A percentile compares a stretch with the other conserved stretches of the same genome.
phyloP scores from a whole-genome alignment of 805 yeast genomes.

The Nakazawaea pomicola region DNA sequence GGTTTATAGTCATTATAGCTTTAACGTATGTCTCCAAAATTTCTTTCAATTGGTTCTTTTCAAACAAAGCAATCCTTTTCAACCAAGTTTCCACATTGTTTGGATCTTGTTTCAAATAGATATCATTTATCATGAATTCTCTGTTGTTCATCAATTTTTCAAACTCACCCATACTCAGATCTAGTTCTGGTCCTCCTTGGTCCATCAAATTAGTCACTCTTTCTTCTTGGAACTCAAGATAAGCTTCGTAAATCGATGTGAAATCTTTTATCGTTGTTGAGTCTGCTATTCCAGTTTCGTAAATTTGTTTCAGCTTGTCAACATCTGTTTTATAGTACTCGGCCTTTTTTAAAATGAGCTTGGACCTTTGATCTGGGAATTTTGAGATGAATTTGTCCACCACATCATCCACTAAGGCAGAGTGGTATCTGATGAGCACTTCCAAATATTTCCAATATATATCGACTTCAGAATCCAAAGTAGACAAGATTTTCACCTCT shows the following conservation, averaged over 20 bases:
- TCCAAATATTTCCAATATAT: slow-evolving; percentile 43
- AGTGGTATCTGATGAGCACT: slow-evolving; percentile 22
- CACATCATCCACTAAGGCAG: slow-evolving; percentile 18
- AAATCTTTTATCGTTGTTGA: slow-evolving; percentile 58
- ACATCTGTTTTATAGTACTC: slow-evolving; percentile 38
- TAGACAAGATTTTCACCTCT: slow-evolving; percentile 29
- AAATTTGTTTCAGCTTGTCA: slow-evolving; percentile 35
- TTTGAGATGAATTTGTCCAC: slow-evolving; percentile 29
- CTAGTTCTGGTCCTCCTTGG: slow-evolving; percentile 25
- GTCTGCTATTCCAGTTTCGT: slow-evolving; percentile 41
- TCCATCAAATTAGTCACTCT: slow-evolving; percentile 28
- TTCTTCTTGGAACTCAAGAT: slow-evolving; percentile 55
- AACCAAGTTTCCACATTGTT: slow-evolving; percentile 69
- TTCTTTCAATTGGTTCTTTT: slow-evolving; percentile 33
- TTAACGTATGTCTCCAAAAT: slow-evolving; percentile 52
- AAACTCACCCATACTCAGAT: slow-evolving; percentile 40
- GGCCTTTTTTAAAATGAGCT: slow-evolving; percentile 42
- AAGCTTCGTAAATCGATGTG: slow-evolving; percentile 56
- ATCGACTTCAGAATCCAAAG: slow-evolving; percentile 40
- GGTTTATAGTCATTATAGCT: slow-evolving; percentile 65
- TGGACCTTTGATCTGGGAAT: slow-evolving; percentile 59
- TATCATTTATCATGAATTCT: slow-evolving; percentile 58
- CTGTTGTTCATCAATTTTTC: slow-evolving; percentile 55
- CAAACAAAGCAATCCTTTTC: slow-evolving; percentile 46
- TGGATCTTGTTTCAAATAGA: slow-evolving; percentile 54